These are phyloP conservation scores for Zelopaecilomyces penicillatus DNA, from an alignment of 2,329 filamentous ascomycete species.

Conservation along the genomic window DNA sequence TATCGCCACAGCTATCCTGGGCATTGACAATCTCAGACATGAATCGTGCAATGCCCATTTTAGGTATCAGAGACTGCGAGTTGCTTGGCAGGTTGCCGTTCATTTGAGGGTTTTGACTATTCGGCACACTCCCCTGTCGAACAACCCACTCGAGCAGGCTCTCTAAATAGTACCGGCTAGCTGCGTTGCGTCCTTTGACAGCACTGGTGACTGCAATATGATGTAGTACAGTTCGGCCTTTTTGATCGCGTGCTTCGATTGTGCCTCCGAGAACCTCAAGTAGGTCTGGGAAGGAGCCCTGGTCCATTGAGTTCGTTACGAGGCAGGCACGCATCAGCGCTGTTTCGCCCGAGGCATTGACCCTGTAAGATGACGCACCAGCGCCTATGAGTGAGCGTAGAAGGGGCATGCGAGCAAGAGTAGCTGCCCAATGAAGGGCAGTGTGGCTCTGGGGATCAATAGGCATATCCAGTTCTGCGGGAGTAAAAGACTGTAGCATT, in stretches of 20 bases:
- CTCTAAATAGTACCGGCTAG: constrained; percentile 93
- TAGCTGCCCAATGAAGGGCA: constrained; percentile 92
- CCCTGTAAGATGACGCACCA: constrained; percentile 78
- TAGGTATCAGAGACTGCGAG: constrained; percentile 41
- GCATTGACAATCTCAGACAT: constrained; percentile 97
- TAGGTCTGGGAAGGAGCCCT: constrained; percentile 80
- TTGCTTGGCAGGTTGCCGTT: constrained; percentile 28
- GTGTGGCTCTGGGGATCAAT: constrained; percentile 86
- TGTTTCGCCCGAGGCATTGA: constrained; percentile 85
- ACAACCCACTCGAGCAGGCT: constrained; percentile 91
- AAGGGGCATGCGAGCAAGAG: constrained; percentile 75
- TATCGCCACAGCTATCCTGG: constrained; percentile 89
- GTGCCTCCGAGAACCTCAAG: constrained; percentile 82
- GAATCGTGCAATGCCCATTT: constrained; percentile 82
- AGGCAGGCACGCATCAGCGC: constrained; percentile 86
- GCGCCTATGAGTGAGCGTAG: constrained; percentile 72
- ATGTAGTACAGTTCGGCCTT: constrained; percentile 85
- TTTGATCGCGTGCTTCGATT: constrained; percentile 82
- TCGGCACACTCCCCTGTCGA: constrained; percentile 63
- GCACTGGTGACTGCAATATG: constrained; percentile 95
- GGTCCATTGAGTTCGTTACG: constrained; percentile 90
- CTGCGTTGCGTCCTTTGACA: constrained; percentile 84
- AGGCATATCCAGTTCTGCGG: constrained; percentile 80
- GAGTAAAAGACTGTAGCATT: constrained; percentile 65
- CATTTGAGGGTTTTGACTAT: constrained; percentile 34